phyloP scores from a whole-genome alignment of 768 basidiomycete species.

The Termitomyces sp. region DNA sequence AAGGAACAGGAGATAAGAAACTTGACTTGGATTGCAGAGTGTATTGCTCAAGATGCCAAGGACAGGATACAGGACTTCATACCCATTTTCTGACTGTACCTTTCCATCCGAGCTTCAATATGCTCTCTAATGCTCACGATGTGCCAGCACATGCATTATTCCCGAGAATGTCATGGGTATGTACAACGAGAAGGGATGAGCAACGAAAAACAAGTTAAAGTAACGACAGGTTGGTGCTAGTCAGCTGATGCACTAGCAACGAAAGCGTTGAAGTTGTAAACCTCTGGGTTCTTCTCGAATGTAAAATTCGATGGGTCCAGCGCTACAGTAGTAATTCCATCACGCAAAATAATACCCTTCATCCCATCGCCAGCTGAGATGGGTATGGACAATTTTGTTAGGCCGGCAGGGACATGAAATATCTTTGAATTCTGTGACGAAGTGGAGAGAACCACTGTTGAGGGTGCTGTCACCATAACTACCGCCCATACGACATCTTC shows the following conservation, averaged over 20 bases:
- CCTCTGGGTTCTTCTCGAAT: slow-evolving; percentile 48
- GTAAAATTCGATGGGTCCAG: slow-evolving; percentile 47
- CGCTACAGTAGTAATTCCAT: slow-evolving; percentile 42
- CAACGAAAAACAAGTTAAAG: neutral
- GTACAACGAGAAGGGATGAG: neutral
- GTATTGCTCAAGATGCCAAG: slow-evolving; percentile 94
- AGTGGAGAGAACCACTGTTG: slow-evolving; percentile 52
- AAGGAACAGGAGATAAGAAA: slow-evolving; percentile 91
- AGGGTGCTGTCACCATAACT: slow-evolving; percentile 55
- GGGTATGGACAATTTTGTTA: slow-evolving; percentile 57
- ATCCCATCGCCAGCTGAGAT: slow-evolving; percentile 51
- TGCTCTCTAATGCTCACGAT: neutral
- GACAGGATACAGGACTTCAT: slow-evolving; percentile 96
- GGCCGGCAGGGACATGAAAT: slow-evolving; percentile 51
- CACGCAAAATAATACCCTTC: slow-evolving; percentile 43
- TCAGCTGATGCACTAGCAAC: slow-evolving; percentile 39
- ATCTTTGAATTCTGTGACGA: slow-evolving; percentile 39
- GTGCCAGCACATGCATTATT: neutral
- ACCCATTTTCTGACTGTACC: slow-evolving; percentile 67
- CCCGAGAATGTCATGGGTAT: neutral
- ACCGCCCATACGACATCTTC: slow-evolving; percentile 67
- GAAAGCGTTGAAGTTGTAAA: slow-evolving; percentile 73
- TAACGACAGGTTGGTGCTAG: slow-evolving; percentile 3
- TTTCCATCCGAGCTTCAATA: neutral
- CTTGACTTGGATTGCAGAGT: slow-evolving; percentile 94